Evolutionary conservation across 2,329 filamentous ascomycete species (phyloP).

Genomic region (Purpureocillium takamizusanense): DNA sequence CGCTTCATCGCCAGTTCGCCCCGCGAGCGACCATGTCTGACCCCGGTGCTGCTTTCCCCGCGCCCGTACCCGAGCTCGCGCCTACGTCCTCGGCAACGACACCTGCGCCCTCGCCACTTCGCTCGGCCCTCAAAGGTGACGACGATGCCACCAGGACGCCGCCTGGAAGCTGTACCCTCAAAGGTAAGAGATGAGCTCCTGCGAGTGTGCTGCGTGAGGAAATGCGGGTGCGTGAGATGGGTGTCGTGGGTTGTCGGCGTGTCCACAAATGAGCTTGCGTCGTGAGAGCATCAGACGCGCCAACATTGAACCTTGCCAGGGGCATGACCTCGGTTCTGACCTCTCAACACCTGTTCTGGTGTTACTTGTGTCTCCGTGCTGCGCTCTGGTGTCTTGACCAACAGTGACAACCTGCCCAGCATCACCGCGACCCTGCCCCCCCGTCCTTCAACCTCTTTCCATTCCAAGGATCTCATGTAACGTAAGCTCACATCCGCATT

Average conservation of each 20-base stretch:
- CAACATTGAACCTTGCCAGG: too few species aligned
- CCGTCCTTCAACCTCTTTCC: neutral
- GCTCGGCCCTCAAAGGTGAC: slow-evolving; percentile 35
- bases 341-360: too few species aligned
- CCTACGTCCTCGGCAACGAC: slow-evolving; percentile 6
- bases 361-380: too few species aligned
- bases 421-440: neutral
- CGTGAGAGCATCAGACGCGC: too few species aligned
- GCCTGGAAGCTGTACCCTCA: slow-evolving; percentile 26
- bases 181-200: slow-evolving; percentile 24
- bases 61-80: slow-evolving; percentile 16
- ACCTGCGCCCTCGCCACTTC: slow-evolving; percentile 21
- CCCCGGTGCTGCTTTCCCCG: neutral
- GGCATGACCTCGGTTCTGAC: too few species aligned
- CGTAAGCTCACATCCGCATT: slow-evolving; percentile 13
- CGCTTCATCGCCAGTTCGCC: neutral
- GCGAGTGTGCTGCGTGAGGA: neutral
- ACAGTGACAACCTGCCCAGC: too few species aligned
- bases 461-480: neutral
- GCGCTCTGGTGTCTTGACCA: too few species aligned
- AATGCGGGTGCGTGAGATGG: neutral
- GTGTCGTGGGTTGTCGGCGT: neutral
- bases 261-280: neutral
- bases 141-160: slow-evolving; percentile 28
- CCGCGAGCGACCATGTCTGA: neutral